Conservation (phyloP, 2,329 filamentous ascomycete species). For the Whalleya microplaca region DNA sequence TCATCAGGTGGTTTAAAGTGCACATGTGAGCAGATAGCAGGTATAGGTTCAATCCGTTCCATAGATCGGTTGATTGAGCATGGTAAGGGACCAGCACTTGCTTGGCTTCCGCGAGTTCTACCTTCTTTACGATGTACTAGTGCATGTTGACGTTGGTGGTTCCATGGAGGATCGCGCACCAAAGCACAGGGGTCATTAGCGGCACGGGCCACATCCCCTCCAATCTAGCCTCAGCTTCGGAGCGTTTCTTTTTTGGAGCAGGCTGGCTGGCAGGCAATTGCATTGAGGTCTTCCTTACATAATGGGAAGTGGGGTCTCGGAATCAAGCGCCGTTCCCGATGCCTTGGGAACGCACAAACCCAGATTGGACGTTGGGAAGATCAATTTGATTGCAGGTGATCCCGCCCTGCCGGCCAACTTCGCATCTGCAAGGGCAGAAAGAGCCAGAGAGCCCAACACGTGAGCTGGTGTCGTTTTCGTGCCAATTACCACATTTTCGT, state of each 20-base stretch:
- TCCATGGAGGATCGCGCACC: constrained; percentile 20
- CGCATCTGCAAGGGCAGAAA: constrained; percentile 26
- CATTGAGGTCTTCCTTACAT: constrained; percentile 15
- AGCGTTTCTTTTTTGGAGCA: not conserved
- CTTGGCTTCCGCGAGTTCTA: not conserved
- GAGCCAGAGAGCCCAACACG: constrained; percentile 9
- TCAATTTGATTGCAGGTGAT: constrained; percentile 2
- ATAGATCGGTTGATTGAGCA: too few species aligned
- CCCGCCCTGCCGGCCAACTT: constrained; percentile 17
- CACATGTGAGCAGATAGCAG: too few species aligned
- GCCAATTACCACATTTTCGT: constrained; percentile 5
- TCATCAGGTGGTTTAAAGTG: constrained; percentile 5
- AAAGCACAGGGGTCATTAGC: constrained; percentile 17
- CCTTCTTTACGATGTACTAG: constrained; percentile 17
- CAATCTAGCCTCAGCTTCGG: not conserved
- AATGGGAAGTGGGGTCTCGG: constrained; percentile 13
- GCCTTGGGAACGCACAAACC: constrained; percentile 9
- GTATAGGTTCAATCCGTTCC: too few species aligned
- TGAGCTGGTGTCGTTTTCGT: constrained; percentile 27
- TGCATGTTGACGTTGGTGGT: constrained; percentile 15
- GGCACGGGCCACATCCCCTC: constrained; percentile 22
- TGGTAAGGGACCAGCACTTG: not conserved
- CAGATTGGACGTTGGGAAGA: not conserved
- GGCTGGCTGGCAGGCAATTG: too few species aligned
- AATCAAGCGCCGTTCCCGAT: constrained; percentile 24